These are phyloP conservation scores for Penicillium alfredii DNA, from an alignment of 495 filamentous ascomycete species.

Conservation along the genomic window DNA sequence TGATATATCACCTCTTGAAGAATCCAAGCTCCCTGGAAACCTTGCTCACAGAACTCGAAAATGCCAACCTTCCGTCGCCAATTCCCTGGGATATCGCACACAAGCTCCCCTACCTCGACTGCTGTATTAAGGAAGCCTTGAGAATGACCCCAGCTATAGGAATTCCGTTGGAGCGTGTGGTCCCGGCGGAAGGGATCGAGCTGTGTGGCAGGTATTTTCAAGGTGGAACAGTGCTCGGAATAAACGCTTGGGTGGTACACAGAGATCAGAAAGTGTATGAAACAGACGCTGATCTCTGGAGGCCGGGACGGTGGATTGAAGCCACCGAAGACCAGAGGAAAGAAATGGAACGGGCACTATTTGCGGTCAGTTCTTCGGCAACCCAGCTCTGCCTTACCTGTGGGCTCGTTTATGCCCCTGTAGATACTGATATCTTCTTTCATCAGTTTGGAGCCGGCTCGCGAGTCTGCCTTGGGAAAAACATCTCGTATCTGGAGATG, in stretches of 20 bases:
- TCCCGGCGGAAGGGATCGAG: slow-evolving; percentile 25
- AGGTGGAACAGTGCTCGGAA: slow-evolving; percentile 10
- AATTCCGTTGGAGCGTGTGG: slow-evolving; percentile 31
- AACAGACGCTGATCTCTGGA: slow-evolving; percentile 15
- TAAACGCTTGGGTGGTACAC: slow-evolving; percentile 7
- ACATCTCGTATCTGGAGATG: slow-evolving; percentile 26
- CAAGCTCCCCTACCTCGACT: slow-evolving; percentile 31
- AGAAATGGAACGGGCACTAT: slow-evolving; percentile 11
- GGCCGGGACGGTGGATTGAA: slow-evolving; percentile 20
- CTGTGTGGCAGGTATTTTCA: slow-evolving; percentile 12
- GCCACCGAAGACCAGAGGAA: slow-evolving; percentile 3
- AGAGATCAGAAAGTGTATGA: slow-evolving; percentile 15
- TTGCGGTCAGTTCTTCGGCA: slow-evolving; percentile 15
- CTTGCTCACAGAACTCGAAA: slow-evolving; percentile 14
- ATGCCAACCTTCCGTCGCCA: slow-evolving; percentile 6
- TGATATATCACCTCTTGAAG: slow-evolving; percentile 31
- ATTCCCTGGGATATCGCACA: slow-evolving; percentile 21
- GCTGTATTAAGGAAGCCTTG: slow-evolving; percentile 54
- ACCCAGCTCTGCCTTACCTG: background rate
- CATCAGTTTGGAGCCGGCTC: slow-evolving; percentile 24
- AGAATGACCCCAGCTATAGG: slow-evolving; percentile 39
- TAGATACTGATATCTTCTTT: background rate
- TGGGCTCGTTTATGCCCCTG: background rate
- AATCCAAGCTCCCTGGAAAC: slow-evolving; percentile 19
- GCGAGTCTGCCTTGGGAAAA: slow-evolving; percentile 24